Base-by-base conservation (phyloP, 208 protist species). In the Trypanosoma boissoni region DNA sequence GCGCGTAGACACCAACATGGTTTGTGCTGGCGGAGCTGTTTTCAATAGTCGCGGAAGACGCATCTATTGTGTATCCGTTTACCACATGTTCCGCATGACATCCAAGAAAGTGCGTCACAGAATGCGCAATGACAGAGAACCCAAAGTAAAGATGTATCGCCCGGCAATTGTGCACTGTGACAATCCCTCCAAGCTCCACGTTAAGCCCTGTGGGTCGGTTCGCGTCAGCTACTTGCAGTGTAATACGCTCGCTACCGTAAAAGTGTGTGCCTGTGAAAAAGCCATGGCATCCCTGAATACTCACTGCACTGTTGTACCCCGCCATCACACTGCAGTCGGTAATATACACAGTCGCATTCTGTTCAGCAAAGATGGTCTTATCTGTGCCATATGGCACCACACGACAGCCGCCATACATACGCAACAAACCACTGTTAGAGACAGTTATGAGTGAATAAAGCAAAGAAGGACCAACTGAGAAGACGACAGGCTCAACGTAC, bases 11-110 rank as follows among this genome's bases (percentile, higher is more conserved):
- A 20, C 79, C 81, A 20, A 92, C 86, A 62, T 88, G 86, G 34
- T 80, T 76, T 27, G 76, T 78, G 14, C 43, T 18, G 4, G 79
- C 75, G 21, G 76, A 83, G 59, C 86, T 88, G 55, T 81, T 80
- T 51, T 86, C 72, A 56, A 92, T 64, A 1, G 74, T 88, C 18
- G 73, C 80, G 23, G 70, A 62, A 10, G 81, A 89, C 31, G 79
- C 81, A 65, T 89, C 86, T 31, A 92, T 66, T 3, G 86, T 92
- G 67, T 79, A 92, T 36, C 86, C 81, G 66, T 92, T 89, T 28
- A 92, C 74, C 20, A 86, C 79, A 49, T 88, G 56, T 9, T 72
- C 59, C 2, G 79, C 65, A 70, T 84, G 82, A 60, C 86, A 93
- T 37, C 60, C 64, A 34, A 80, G 79, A 51, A 93, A 64, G 41